A percentile compares a stretch with the other conserved stretches of the same genome.
Conservation (phyloP, 257 asterid genomes). For the Nicotiana benthamiana region DNA sequence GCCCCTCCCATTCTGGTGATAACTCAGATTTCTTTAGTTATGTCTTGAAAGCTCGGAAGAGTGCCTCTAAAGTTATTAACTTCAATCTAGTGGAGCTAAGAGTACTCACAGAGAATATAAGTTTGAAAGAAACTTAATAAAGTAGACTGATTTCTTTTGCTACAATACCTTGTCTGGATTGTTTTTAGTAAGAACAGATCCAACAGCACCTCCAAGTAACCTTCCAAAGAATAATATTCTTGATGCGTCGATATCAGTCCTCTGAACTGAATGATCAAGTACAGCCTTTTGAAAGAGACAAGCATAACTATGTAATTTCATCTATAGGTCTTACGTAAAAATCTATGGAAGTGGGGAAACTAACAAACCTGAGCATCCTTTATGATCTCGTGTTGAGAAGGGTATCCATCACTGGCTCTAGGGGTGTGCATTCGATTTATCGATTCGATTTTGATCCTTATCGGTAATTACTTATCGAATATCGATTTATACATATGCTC, state of each 20-base stretch:
- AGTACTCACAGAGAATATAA: not conserved
- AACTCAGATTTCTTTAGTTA: not conserved
- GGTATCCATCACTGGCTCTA: constrained; percentile 96
- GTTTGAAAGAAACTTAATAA: not conserved
- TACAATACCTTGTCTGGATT: constrained; percentile 80
- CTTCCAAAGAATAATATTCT: constrained; percentile 93
- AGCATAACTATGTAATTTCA: constrained; percentile 11
- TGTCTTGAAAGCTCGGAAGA: not conserved
- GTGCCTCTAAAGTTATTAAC: not conserved
- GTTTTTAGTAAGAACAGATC: constrained; percentile 68
- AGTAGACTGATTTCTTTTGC: not conserved
- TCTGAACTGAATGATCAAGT: constrained; percentile 79
- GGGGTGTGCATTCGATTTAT: too few species aligned
- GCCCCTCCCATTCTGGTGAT: constrained; percentile 1
- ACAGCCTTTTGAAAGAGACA: constrained; percentile 61
- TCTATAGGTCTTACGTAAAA: not conserved
- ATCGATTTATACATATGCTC: too few species aligned
- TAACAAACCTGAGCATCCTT: constrained; percentile 88
- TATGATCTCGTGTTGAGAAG: constrained; percentile 86
- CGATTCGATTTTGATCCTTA: too few species aligned
- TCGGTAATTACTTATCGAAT: too few species aligned
- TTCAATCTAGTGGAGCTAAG: not conserved
- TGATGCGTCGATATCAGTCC: constrained; percentile 84
- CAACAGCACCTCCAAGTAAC: constrained; percentile 99
- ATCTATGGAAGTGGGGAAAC: constrained; percentile 1